These are phyloP conservation scores for Oryza glaberrima DNA, from an alignment of 176 grass and related monocot species.

Conservation along the genomic window DNA sequence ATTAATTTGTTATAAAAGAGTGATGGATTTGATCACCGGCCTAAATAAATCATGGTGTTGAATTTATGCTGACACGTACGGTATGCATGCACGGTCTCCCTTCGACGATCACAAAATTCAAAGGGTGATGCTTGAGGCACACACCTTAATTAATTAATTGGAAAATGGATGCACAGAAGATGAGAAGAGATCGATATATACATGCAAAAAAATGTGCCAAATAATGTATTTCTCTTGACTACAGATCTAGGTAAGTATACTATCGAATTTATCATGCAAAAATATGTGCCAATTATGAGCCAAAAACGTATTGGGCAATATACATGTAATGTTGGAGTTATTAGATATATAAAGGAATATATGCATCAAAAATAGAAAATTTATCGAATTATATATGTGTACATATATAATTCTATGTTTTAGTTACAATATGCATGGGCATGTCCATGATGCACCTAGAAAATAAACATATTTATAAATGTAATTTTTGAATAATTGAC, in stretches of 20 bases:
- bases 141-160: not conserved
- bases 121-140: not conserved
- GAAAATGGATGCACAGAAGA: not conserved
- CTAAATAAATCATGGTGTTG: conserved; percentile 8
- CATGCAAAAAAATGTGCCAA: not conserved
- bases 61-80: not conserved
- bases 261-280: too few species aligned
- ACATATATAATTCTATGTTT: too few species aligned
- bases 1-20: not conserved
- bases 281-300: too few species aligned
- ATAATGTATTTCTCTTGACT: not conserved
- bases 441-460: not conserved
- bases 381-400: too few species aligned
- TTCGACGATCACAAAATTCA: not conserved
- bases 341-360: too few species aligned
- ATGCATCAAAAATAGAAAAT: too few species aligned
- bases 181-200: not conserved
- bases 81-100: not conserved
- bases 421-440: too few species aligned
- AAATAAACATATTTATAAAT: not conserved
- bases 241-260: not conserved
- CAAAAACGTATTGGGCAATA: too few species aligned
- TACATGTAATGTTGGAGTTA: too few species aligned
- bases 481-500: not conserved
- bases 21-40: conserved; percentile 17